phyloP scores from a whole-genome alignment of 495 filamentous ascomycete species.

The Clohesyomyces aquaticus region DNA sequence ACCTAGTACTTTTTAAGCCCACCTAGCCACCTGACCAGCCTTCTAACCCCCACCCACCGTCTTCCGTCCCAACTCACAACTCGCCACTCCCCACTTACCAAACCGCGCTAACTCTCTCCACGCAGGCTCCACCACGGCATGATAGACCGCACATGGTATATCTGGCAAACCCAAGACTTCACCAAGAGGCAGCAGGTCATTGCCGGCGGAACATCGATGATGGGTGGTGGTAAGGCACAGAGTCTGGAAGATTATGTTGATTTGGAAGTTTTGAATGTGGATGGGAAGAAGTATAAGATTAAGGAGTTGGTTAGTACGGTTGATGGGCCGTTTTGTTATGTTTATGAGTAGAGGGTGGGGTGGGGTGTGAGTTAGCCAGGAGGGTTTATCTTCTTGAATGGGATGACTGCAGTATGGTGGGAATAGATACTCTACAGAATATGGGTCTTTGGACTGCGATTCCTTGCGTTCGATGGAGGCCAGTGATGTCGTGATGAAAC shows the following conservation, averaged over 20 bases:
- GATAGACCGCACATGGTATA: slow-evolving; percentile 37
- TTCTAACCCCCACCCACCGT: too few species aligned
- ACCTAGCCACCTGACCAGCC: too few species aligned
- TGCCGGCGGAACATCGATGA: slow-evolving; percentile 49
- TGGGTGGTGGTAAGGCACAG: slow-evolving; percentile 43
- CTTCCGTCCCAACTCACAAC: too few species aligned
- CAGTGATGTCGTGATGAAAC: background rate
- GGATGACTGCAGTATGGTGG: background rate
- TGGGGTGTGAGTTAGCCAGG: slow-evolving; percentile 11
- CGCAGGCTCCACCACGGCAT: slow-evolving; percentile 28
- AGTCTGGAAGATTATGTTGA: slow-evolving; percentile 52
- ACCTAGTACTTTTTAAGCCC: too few species aligned
- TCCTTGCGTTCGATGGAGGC: background rate
- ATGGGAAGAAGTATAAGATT: slow-evolving; percentile 49
- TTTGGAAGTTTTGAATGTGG: slow-evolving; percentile 48
- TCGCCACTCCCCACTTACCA: too few species aligned
- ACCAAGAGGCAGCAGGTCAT: slow-evolving; percentile 46
- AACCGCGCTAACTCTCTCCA: too few species aligned
- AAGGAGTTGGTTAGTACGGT: slow-evolving; percentile 52
- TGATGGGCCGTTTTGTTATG: slow-evolving; percentile 57
- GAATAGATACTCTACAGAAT: background rate
- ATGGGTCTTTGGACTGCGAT: background rate
- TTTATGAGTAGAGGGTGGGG: slow-evolving; percentile 47
- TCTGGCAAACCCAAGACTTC: slow-evolving; percentile 46
- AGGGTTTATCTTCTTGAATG: too few species aligned